Conservation (phyloP, 352 stramenopile species). For the Pythium myriotylum region DNA sequence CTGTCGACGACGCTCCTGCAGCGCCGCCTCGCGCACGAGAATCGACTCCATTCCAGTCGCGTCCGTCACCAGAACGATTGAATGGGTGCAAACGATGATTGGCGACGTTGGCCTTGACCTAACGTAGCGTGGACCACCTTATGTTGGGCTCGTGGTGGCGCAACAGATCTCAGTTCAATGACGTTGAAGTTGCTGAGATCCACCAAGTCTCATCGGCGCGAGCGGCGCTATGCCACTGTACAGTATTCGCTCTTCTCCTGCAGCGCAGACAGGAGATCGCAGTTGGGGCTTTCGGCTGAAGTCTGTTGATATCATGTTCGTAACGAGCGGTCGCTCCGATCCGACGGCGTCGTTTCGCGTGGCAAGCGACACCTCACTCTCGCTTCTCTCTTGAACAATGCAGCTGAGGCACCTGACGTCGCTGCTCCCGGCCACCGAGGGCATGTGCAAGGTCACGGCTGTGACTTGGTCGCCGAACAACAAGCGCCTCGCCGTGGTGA, state of each 20-base stretch:
- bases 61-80: neutral
- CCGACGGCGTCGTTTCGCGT: neutral
- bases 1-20: constrained; percentile 69
- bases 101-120: neutral
- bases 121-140: constrained; percentile 13
- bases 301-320: no score
- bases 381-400: constrained; percentile 47
- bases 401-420: constrained; percentile 93
- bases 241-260: no score
- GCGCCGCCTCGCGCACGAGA: constrained; percentile 59
- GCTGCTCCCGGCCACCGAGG: constrained; percentile 88
- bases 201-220: no score
- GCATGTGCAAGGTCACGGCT: constrained; percentile 92
- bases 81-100: constrained; percentile 24
- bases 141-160: neutral
- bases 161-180: no score
- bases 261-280: no score
- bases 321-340: no score
- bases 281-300: no score
- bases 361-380: neutral
- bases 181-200: constrained; percentile 3
- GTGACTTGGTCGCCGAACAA: constrained; percentile 94
- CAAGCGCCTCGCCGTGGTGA: constrained; percentile 90
- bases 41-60: constrained; percentile 39
- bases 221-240: no score